Conservation (phyloP, 176 grass and related monocot species). For the Phoenix dactylifera region DNA sequence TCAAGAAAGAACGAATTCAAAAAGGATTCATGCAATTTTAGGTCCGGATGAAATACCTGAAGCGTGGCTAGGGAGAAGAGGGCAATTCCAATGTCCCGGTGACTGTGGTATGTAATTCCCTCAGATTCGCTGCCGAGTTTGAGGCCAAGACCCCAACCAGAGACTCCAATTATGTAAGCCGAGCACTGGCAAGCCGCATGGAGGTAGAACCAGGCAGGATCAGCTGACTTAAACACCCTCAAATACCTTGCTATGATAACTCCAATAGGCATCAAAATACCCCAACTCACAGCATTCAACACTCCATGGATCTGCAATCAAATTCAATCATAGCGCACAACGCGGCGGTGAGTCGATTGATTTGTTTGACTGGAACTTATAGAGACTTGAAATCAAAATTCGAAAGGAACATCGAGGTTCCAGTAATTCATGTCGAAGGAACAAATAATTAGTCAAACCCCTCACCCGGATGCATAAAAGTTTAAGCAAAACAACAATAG, state of each 20-base stretch:
- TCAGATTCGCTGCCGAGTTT: constrained; percentile 87
- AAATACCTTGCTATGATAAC: constrained; percentile 79
- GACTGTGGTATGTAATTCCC: constrained; percentile 34
- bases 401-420: too few species aligned
- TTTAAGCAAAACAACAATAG: too few species aligned
- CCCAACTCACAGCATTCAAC: constrained; percentile 68
- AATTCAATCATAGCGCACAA: neutral
- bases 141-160: constrained; percentile 79
- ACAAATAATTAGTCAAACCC: too few species aligned
- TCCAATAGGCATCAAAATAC: constrained; percentile 66
- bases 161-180: constrained; percentile 70
- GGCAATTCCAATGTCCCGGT: constrained; percentile 68
- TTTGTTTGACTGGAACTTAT: too few species aligned
- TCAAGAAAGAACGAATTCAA: too few species aligned
- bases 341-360: too few species aligned
- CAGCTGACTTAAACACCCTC: constrained; percentile 60
- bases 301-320: constrained; percentile 70
- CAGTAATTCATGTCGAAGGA: too few species aligned
- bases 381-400: too few species aligned
- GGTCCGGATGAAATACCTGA: constrained; percentile 28
- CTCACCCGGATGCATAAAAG: too few species aligned
- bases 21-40: too few species aligned
- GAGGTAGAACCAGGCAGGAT: constrained; percentile 88
- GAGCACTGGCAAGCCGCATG: constrained; percentile 80
- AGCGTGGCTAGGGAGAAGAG: constrained; percentile 78